Percentiles rank a stretch among this genome's conserved stretches.
phyloP scores from a whole-genome alignment of 2,329 filamentous ascomycete species.

The Trichothecium sympodiale region DNA sequence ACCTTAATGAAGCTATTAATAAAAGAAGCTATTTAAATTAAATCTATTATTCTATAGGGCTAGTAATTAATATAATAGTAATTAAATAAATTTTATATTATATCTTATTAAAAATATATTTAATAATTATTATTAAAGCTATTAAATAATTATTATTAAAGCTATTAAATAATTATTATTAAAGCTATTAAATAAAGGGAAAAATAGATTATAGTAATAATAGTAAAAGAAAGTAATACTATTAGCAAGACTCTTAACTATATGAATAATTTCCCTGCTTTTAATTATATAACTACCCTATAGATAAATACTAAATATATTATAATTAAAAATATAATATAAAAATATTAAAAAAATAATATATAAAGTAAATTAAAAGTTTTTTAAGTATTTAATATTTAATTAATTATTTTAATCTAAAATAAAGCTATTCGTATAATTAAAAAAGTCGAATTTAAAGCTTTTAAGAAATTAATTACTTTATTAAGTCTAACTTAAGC shows the following conservation, averaged over 20 bases:
- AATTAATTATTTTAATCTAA: background rate
- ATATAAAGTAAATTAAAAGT: too few species aligned
- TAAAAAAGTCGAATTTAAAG: too few species aligned
- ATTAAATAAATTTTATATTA: too few species aligned
- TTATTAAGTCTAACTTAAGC: too few species aligned
- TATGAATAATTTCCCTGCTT: background rate
- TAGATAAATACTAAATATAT: background rate
- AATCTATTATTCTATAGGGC: too few species aligned
- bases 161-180: background rate
- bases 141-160: background rate
- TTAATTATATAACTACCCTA: background rate
- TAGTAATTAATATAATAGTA: too few species aligned
- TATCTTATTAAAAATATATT: too few species aligned
- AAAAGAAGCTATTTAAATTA: too few species aligned
- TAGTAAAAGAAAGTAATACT: conserved; percentile 3
- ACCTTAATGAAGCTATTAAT: too few species aligned
- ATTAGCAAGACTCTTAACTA: conserved; percentile 1
- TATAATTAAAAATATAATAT: conserved; percentile 1
- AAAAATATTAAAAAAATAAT: background rate
- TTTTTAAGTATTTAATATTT: too few species aligned
- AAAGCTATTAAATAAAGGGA: background rate
- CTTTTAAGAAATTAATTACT: too few species aligned
- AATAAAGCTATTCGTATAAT: background rate
- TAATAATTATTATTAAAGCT: too few species aligned
- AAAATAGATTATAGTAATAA: background rate